A percentile compares a stretch with the other conserved stretches of the same genome.
Conservation (phyloP, 352 stramenopile genomes). For the Hyphochytrium catenoides region DNA sequence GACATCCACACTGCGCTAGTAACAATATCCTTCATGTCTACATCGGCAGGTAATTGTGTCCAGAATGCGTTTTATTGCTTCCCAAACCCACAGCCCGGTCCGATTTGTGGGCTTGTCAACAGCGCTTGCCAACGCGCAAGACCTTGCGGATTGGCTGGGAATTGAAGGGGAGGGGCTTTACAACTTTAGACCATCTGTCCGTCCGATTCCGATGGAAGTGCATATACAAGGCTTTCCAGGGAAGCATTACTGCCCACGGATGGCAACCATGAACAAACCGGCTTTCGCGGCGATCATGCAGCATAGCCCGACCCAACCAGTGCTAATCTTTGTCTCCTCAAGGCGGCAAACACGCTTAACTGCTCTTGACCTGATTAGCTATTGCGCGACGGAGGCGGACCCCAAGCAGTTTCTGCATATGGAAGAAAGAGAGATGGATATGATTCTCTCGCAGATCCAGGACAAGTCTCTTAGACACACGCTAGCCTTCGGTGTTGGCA, state of each 20-base stretch:
- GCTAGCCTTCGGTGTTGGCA: conserved; percentile 87
- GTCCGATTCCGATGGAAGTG: conserved; percentile 87
- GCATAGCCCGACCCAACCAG: conserved; percentile 73
- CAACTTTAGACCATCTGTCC: conserved; percentile 81
- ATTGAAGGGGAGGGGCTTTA: conserved; percentile 63
- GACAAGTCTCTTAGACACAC: conserved; percentile 83
- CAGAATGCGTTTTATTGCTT: conserved; percentile 55
- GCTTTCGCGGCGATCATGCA: conserved; percentile 91
- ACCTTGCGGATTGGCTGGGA: conserved; percentile 92
- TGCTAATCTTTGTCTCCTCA: conserved; percentile 96
- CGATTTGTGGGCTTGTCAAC: conserved; percentile 87
- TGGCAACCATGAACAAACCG: conserved; percentile 99
- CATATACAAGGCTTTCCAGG: conserved; percentile 89
- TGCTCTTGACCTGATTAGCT: conserved; percentile 89
- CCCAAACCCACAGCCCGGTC: conserved; percentile 16
- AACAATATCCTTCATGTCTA: no score
- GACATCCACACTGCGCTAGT: no score
- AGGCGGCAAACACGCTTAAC: conserved; percentile 90
- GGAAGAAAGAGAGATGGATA: conserved; percentile 62
- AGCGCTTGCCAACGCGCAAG: conserved; percentile 80
- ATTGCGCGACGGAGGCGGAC: conserved; percentile 40
- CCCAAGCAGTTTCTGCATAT: conserved; percentile 81
- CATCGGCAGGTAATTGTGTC: conserved; percentile 81
- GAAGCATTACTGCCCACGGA: conserved; percentile 87
- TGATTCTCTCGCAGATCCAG: conserved; percentile 32